Conservation (phyloP, 371 early-diverging fungal species). For the Mortierella sp. region DNA sequence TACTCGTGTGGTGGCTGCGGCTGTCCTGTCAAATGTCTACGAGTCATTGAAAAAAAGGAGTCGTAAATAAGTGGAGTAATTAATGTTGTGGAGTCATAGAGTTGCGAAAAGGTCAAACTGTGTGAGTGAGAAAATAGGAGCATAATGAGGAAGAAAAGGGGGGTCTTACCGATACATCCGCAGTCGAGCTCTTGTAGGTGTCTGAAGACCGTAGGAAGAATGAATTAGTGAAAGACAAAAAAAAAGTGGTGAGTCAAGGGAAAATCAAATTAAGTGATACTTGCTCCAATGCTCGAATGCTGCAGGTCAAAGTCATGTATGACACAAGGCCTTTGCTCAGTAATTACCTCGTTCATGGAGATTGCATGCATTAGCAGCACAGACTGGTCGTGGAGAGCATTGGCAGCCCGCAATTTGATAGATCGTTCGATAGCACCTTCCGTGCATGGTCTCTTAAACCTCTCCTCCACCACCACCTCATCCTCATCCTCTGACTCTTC, state of each 20-base stretch:
- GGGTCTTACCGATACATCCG: slow-evolving; percentile 47
- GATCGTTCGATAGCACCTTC: slow-evolving; percentile 8
- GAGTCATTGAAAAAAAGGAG: background rate
- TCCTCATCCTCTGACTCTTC: background rate
- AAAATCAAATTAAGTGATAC: background rate
- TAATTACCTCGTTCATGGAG: slow-evolving; percentile 55
- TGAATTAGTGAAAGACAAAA: background rate
- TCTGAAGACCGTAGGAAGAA: slow-evolving; percentile 8
- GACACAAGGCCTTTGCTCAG: too few species aligned
- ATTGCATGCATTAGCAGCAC: slow-evolving; percentile 36
- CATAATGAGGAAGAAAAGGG: background rate
- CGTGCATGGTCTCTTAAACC: too few species aligned
- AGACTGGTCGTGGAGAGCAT: slow-evolving; percentile 32
- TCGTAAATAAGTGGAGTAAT: background rate
- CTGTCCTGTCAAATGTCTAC: slow-evolving; percentile 51
- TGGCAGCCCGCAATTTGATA: slow-evolving; percentile 33
- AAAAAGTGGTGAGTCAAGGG: slow-evolving; percentile 1
- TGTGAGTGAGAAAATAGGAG: background rate
- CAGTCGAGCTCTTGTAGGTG: slow-evolving; percentile 43
- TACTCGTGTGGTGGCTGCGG: slow-evolving; percentile 33
- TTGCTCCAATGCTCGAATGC: background rate
- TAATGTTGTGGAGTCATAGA: background rate
- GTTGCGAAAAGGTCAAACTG: background rate
- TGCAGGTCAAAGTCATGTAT: too few species aligned
- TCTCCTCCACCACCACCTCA: too few species aligned